Percentiles rank a stretch among this genome's conserved stretches.
phyloP scores from a whole-genome alignment of 306 rosid species.

The Quercus variabilis region DNA sequence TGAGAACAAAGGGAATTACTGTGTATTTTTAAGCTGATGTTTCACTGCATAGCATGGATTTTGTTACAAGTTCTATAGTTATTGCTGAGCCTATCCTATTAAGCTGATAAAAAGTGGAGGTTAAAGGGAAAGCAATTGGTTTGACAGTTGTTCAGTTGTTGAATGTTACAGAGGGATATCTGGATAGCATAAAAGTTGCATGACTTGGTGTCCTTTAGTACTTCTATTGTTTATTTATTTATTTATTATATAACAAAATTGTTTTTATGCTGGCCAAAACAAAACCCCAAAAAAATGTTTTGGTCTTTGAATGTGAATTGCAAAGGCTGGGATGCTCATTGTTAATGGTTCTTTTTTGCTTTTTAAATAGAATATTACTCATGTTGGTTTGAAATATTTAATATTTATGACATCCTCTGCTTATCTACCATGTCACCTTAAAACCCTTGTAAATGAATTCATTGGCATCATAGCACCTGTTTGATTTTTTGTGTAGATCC shows the following conservation, averaged over 20 bases:
- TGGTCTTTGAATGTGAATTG: background rate
- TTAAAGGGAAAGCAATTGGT: background rate
- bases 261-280: background rate
- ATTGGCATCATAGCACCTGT: background rate
- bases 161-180: background rate
- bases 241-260: background rate
- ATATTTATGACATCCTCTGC: background rate
- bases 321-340: background rate
- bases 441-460: background rate
- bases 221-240: background rate
- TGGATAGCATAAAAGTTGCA: background rate
- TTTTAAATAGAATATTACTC: background rate
- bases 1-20: background rate
- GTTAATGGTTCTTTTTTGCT: background rate
- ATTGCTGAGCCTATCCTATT: background rate
- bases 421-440: slow-evolving; percentile 7
- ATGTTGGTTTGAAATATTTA: background rate
- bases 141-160: background rate
- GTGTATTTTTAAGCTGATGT: background rate
- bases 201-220: background rate
- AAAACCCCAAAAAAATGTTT: background rate
- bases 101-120: background rate
- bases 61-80: background rate
- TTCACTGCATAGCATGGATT: background rate
- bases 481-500: background rate